A percentile compares a stretch with the other conserved stretches of the same genome.
These are phyloP conservation scores for Alternaria viburni DNA, from an alignment of 2,329 filamentous ascomycete species.

Conservation along the genomic window DNA sequence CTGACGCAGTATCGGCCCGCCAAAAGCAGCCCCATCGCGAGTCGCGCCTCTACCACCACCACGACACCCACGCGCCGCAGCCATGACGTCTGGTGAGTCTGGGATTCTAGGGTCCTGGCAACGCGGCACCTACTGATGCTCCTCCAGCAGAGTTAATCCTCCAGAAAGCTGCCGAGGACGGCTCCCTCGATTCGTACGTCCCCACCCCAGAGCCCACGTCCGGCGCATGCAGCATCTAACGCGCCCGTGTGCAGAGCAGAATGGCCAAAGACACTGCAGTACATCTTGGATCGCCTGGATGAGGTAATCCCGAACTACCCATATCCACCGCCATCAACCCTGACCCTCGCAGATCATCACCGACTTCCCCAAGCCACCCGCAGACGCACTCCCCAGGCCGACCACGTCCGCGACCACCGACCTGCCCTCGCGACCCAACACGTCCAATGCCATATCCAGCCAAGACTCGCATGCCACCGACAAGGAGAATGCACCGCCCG, in stretches of 20 bases:
- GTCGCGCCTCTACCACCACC: neutral
- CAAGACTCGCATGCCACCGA: constrained; percentile 63
- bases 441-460: constrained; percentile 31
- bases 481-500: constrained; percentile 71
- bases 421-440: constrained; percentile 24
- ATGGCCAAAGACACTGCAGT: constrained; percentile 72
- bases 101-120: neutral
- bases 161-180: constrained; percentile 63
- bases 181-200: constrained; percentile 64
- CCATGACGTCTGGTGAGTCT: constrained; percentile 29
- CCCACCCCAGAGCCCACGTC: constrained; percentile 9
- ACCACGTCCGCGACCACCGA: constrained; percentile 48
- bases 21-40: constrained; percentile 1
- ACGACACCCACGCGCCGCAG: constrained; percentile 9
- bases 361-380: constrained; percentile 72
- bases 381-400: constrained; percentile 51
- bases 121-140: constrained; percentile 16
- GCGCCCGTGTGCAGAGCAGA: constrained; percentile 59
- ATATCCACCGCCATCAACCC: constrained; percentile 1
- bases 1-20: neutral
- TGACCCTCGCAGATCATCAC: constrained; percentile 67
- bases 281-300: constrained; percentile 72
- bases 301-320: constrained; percentile 52
- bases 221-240: constrained; percentile 33
- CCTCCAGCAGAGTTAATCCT: constrained; percentile 57